Base-by-base conservation (phyloP, 116 monocot species). In the Iris pallida region DNA sequence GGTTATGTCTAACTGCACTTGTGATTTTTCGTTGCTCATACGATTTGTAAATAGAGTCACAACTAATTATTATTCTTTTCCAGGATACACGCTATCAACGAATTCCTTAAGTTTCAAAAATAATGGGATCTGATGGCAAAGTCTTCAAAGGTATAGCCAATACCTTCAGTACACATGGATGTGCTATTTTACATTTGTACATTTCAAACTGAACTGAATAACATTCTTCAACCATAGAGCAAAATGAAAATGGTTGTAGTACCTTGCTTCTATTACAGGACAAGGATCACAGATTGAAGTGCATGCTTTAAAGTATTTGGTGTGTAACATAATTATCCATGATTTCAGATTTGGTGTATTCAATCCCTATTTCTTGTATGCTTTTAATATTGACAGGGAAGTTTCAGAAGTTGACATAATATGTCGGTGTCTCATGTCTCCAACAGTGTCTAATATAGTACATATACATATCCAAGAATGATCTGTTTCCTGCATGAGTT, bases 101-200 rank as follows among this genome's bases (percentile, higher is more conserved):
- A 40, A 53, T 67, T 67, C 16, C 13, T 51, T 16, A 67, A 40
- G 10, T 67, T 42, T 15, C 40, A 40, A 42, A 67, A 42, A 54
- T 30, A 53, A 67, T 67, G 67, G 67, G 52, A 30, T 67, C 67
- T 6, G 67, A 65, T 65, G 67, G 52, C 40, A 67, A 54, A 15
- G 42, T 54, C 42, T 15, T 67, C 41, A 53, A 53, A 67, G 67
- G 67, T 67, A 66, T 46, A 42, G 57, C 13, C 14, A 16, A 16
- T 18, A 57, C 6, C 17, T 57, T 42, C 15, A 14, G 20, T 13
- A 51, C 12, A 4, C n/a, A 13, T 48, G 49, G 4, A 42, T 53
- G 3, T 40, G 49, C 2, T 20, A 5, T 6, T 5, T 41, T 53
- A 20, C 18, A n/a, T 41, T 41, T 14, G 6, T 67, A 61, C 18